Conservation (phyloP, 495 filamentous ascomycete species). For the Podospora anserina region DNA sequence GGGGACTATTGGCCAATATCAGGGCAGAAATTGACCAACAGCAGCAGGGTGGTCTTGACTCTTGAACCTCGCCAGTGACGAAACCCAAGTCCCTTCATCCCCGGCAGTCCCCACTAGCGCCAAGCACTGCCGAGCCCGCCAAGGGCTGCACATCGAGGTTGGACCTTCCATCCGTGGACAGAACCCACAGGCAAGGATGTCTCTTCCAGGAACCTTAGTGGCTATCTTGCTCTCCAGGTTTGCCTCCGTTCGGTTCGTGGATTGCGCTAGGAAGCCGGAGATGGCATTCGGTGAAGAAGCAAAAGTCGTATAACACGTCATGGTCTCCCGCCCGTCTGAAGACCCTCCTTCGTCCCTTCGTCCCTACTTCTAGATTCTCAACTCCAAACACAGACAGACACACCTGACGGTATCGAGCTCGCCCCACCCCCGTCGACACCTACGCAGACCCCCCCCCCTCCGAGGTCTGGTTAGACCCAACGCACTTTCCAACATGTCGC, state of each 20-base stretch:
- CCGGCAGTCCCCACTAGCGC: not conserved
- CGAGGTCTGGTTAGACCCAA: not conserved
- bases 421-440: not conserved
- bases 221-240: not conserved
- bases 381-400: not conserved
- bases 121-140: constrained; percentile 21
- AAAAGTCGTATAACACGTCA: constrained; percentile 9
- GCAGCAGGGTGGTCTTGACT: not conserved
- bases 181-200: not conserved
- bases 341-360: not conserved
- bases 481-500: constrained; percentile 11
- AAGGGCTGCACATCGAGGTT: constrained; percentile 20
- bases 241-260: not conserved
- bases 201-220: not conserved
- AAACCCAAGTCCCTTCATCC: not conserved
- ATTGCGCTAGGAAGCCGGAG: not conserved
- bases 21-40: not conserved
- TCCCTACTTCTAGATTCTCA: not conserved
- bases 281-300: constrained; percentile 6
- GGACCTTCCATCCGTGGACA: constrained; percentile 19
- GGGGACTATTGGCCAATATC: too few species aligned
- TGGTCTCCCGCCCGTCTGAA: not conserved
- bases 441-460: not conserved
- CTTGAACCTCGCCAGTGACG: not conserved
- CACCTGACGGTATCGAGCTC: not conserved